Evolutionary conservation across 75 land plant species (phyloP), one percentile per base, ranked within the genome.

Genomic region (Sequoiadendron giganteum): DNA sequence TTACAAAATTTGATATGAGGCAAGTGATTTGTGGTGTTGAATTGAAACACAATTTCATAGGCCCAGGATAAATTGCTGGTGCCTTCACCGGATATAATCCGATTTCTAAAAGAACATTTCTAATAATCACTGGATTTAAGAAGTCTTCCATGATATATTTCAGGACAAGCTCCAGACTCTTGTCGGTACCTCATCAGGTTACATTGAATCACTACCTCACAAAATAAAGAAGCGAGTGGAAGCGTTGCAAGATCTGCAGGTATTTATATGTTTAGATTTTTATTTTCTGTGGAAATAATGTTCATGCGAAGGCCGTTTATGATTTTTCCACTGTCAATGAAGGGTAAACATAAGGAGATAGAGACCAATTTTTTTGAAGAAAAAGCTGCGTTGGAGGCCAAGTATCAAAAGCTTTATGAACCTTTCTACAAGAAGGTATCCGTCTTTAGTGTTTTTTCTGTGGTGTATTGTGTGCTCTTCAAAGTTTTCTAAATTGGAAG

Each of bases 311-410:
- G 54, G 45, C 5, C 43, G 0, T 47, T 47, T 6, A 10, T 32
- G 43, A 42, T 11, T 19, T 38, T 79, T 55, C 14, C 70, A 39
- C 65, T 85, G 39, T 34, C 82, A 15, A 34, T 88, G 75, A 91
- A 92, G 94, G 89, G 85, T 39, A 86, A 97, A 91, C 96, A 95
- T 92, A 94, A 95, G 94, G 97, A 93, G 80, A 86, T 96, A n/a
- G 95, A 97, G 88, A 92, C 94, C 14, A 95, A 93, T n/a, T 97
- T 97, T 90, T 90, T 92, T 87, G 97, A 97, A 88, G 98, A 97
- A 87, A 96, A 94, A 87, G 94, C 95, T 2, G 97, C 94, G 30
- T 92, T 97, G 79, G 97, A 95, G 65, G 97, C 96, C 30, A 97
- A 96, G 86, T 97, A 97, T 87, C 95, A 96, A 89, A 93, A 97